These are phyloP conservation scores for Torulaspora globosa DNA, from an alignment of 1,139 yeast genomes.

Conservation along the genomic window DNA sequence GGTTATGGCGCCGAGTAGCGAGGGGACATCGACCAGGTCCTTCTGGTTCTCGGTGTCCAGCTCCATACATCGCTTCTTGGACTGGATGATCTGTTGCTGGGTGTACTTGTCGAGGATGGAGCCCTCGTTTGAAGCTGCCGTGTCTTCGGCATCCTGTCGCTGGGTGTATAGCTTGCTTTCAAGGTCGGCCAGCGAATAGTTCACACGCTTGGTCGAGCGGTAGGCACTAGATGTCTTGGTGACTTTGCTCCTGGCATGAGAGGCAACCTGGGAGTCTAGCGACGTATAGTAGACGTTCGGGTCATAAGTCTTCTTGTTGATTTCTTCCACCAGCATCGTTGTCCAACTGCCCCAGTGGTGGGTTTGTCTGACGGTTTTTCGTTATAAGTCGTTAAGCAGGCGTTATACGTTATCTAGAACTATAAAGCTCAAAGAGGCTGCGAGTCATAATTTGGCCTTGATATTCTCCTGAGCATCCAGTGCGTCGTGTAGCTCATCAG, in stretches of 20 bases:
- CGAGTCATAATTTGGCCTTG: conserved; percentile 24
- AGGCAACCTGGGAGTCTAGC: conserved; percentile 26
- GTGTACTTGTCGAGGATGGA: conserved; percentile 27
- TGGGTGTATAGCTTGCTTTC: conserved; percentile 33
- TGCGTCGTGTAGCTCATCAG: conserved; percentile 73
- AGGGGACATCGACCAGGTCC: conserved; percentile 31
- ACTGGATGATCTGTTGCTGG: conserved; percentile 32
- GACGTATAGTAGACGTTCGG: conserved; percentile 36
- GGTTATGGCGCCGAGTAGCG: conserved; percentile 31
- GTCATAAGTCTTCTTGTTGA: conserved; percentile 33
- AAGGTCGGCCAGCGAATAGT: conserved; percentile 36
- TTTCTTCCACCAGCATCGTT: conserved; percentile 33
- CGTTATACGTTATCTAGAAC: background rate
- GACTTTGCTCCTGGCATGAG: conserved; percentile 19
- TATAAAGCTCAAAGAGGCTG: background rate
- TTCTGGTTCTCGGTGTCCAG: conserved; percentile 34
- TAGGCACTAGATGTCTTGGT: conserved; percentile 15
- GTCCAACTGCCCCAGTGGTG: background rate
- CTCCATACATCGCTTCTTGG: conserved; percentile 35
- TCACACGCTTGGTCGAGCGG: conserved; percentile 30
- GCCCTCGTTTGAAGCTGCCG: conserved; percentile 6
- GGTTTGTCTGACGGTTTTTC: background rate
- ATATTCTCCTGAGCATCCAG: conserved; percentile 36
- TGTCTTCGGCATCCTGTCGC: conserved; percentile 11
- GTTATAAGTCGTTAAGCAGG: background rate